Percentiles rank a stretch among this genome's conserved stretches.
Conservation (phyloP, 345 rosid species). For the Eucalyptus victrix region DNA sequence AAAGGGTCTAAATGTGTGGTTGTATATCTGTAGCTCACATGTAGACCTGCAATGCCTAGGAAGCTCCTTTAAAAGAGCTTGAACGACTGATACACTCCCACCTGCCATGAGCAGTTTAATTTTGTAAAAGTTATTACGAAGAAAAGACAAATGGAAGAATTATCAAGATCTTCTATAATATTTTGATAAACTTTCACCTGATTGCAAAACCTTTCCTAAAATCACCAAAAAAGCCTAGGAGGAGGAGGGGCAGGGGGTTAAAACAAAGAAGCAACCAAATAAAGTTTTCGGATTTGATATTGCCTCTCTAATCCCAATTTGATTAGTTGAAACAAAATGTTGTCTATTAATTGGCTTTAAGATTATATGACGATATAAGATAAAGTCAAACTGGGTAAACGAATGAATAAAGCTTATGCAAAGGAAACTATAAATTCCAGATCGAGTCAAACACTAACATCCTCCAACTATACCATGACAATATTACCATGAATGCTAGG, state of each 20-base stretch:
- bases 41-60: too few relatives aligned
- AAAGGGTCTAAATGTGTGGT: too few relatives aligned
- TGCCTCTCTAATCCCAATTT: too few relatives aligned
- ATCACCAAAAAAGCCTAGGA: background rate
- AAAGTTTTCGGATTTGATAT: too few relatives aligned
- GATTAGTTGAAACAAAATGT: too few relatives aligned
- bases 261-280: background rate
- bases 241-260: too few relatives aligned
- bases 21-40: too few relatives aligned
- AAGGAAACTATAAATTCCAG: background rate
- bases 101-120: too few relatives aligned
- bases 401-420: background rate
- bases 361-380: background rate
- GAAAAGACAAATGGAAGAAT: background rate
- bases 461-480: background rate
- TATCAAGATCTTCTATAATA: background rate
- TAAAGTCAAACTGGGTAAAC: background rate
- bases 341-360: too few relatives aligned
- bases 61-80: too few relatives aligned
- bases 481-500: background rate
- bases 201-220: background rate
- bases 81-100: too few relatives aligned
- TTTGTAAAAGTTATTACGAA: too few relatives aligned
- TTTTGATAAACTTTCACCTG: background rate
- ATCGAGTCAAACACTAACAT: background rate